Evolutionary conservation across 1,284 basidiomycete genomes (phyloP), one percentile per base, ranked within the genome.

Genomic region (Boletus sp.): DNA sequence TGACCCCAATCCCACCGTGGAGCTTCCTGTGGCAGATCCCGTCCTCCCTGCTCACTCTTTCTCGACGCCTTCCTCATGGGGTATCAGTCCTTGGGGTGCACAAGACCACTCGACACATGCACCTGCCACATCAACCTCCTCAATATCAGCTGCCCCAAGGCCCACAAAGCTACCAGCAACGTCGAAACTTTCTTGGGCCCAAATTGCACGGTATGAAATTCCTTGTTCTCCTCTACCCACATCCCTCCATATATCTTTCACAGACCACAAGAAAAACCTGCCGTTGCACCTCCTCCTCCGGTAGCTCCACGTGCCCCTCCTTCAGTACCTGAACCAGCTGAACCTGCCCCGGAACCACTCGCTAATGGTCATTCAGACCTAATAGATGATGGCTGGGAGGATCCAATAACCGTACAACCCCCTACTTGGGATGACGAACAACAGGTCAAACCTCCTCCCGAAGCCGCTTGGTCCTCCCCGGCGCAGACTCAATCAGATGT

Each of bases 111-210:
- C 63, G 27, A n/a, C 57, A 22, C 36, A 61, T 2, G 6, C 69
- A n/a, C 59, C 65, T 37, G 4, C 65, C 18, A 52, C 65, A 11
- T 51, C 68, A 49, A 65, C 66, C 49, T 68, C 67, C 43, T 62
- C 65, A 24, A 57, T 69, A 58, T 57, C 71, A 16, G 50, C 68
- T 20, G 62, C 65, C 2, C 60, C 65, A 33, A 76, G 74, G 59
- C 68, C 63, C 11, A 70, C 76, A n/a, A 89, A 84, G 74, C 77
- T 79, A 8, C 86, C 87, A 49, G 83, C 84, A 36, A 86, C 84
- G 13, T 83, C 86, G 13, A 89, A 90, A 75, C 72, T 88, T 57
- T 90, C 90, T 42, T 91, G 89, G 89, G 89, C 89, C 24, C 86
- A 92, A 67, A 80, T 92, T 70, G 89, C 89, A 63, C 78, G 84